Base-by-base conservation (phyloP, 805 yeast species). In the Candida glaebosa region DNA sequence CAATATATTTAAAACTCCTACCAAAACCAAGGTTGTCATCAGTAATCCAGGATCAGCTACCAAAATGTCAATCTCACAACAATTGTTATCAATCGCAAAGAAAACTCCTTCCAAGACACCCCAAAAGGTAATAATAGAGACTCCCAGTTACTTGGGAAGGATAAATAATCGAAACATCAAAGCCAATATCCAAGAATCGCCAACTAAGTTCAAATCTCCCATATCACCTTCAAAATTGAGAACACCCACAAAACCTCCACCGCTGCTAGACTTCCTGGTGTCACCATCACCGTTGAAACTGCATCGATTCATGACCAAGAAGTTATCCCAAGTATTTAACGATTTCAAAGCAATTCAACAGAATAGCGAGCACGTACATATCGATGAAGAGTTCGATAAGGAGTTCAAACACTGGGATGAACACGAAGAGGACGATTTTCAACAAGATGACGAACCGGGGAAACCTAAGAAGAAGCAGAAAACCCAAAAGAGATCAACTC, bases 401-500 rank as follows among this genome's bases (percentile, higher is more conserved):
- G 44, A 38, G 20, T n/a, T 6, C 12, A 31, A 24, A 7, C n/a
- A n/a, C n/a, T n/a, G n/a, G n/a, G 49, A 41, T 18, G 48, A 32
- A 12, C 46, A 33, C 5, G 47, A 42, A 14, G 46, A 37, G 5
- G 39, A 10, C 19, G 37, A 42, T 9, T 37, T 30, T 2, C 43
- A 45, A 12, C 52, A 50, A 18, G 54, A 46, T 5, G 30, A 22
- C 7, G 47, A 47, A 6, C 42, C 39, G 5, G 38, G 47, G 9
- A 53, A 45, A 1, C 39, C 39, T 37, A 48, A 51, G 40, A 46
- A 49, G 40, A 65, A 61, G 45, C 63, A 56, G 46, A 67, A 64
- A 43, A 76, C 81, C 0, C 76, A 73, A 33, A 78, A 78, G 57
- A 57, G 82, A 50, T 69, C 75, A 1, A 76, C 82, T 1, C 60